phyloP scores from a whole-genome alignment of 441 rosid species.

The Brassica hybrid region DNA sequence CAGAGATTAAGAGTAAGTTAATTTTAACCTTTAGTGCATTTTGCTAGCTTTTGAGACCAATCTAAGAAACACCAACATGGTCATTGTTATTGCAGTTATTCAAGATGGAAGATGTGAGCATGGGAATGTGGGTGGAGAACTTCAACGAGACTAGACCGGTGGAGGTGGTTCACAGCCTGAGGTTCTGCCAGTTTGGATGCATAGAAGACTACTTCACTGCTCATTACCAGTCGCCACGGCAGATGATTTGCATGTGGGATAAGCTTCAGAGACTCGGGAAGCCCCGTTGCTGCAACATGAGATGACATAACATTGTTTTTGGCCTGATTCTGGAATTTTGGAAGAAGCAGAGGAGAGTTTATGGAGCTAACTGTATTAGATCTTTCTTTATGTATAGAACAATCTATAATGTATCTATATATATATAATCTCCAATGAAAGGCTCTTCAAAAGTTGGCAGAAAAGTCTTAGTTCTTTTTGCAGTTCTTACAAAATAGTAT shows the following conservation, averaged over 20 bases:
- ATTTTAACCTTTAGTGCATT: too few relatives aligned
- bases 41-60: constrained; percentile 3
- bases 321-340: background rate
- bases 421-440: constrained; percentile 27
- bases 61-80: background rate
- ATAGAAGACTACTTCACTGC: constrained; percentile 67
- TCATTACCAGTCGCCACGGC: constrained; percentile 72
- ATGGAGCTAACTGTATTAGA: constrained; percentile 48
- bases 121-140: constrained; percentile 79
- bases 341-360: constrained; percentile 35
- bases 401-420: constrained; percentile 40
- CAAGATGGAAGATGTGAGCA: constrained; percentile 80
- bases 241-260: constrained; percentile 78
- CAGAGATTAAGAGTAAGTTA: too few relatives aligned
- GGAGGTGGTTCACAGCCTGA: constrained; percentile 56
- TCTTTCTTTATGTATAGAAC: constrained; percentile 36
- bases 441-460: constrained; percentile 41
- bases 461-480: background rate
- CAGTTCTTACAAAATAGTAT: constrained; percentile 8
- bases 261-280: constrained; percentile 50
- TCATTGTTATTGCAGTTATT: constrained; percentile 53
- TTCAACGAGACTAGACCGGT: constrained; percentile 50
- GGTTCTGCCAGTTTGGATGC: constrained; percentile 65
- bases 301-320: constrained; percentile 41
- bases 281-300: constrained; percentile 69